Evolutionary conservation across 495 filamentous ascomycete species (phyloP).

Genomic region (Niebla homalea): DNA sequence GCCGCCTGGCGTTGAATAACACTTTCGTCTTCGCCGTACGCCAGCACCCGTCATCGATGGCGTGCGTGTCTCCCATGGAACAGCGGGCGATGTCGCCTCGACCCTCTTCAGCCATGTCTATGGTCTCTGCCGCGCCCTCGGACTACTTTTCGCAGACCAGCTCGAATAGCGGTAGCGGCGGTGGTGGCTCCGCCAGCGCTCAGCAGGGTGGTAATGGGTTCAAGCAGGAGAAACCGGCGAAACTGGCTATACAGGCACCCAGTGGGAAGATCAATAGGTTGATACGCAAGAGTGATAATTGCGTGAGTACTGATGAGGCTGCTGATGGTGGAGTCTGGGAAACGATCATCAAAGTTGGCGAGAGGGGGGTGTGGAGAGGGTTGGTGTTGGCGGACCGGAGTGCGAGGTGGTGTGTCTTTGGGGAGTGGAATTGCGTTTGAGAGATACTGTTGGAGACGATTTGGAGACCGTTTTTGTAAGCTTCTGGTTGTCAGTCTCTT

Average conservation of each 20-base stretch:
- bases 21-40: slow-evolving; percentile 95
- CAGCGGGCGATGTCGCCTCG: slow-evolving; percentile 51
- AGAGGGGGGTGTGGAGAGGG: slow-evolving; percentile 81
- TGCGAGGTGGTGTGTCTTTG: slow-evolving; percentile 96
- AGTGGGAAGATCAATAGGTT: slow-evolving; percentile 89
- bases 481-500: no score
- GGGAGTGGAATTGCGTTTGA: slow-evolving; percentile 73
- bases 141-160: slow-evolving; percentile 29
- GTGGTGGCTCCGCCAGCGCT: slow-evolving; percentile 8
- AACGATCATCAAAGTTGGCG: slow-evolving; percentile 94
- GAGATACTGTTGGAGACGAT: neutral
- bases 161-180: slow-evolving; percentile 33
- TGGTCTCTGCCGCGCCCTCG: slow-evolving; percentile 49
- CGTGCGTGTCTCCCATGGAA: slow-evolving; percentile 32
- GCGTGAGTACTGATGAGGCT: slow-evolving; percentile 31
- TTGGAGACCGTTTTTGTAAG: no score
- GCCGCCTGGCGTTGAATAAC: slow-evolving; percentile 76
- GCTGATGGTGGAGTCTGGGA: slow-evolving; percentile 85
- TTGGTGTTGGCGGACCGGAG: slow-evolving; percentile 90
- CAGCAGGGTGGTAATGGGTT: slow-evolving; percentile 23
- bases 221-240: slow-evolving; percentile 68
- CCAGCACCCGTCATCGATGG: slow-evolving; percentile 66
- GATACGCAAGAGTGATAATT: slow-evolving; percentile 73
- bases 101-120: slow-evolving; percentile 70
- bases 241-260: slow-evolving; percentile 87